phyloP scores from a whole-genome alignment of 495 filamentous ascomycete species.

The Trichoderma reesei region DNA sequence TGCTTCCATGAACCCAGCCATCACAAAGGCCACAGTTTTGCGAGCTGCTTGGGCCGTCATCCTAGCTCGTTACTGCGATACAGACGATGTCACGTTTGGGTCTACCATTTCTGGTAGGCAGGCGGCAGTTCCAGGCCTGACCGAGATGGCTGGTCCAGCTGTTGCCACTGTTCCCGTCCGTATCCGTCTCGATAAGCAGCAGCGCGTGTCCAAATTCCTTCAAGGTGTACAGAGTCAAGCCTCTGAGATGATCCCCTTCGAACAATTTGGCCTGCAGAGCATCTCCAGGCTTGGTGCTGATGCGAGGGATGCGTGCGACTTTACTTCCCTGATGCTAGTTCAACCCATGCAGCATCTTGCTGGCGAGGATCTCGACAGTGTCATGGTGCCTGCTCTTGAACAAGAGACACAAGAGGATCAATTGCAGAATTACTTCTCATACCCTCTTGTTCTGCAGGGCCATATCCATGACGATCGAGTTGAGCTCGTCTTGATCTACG shows the following conservation, averaged over 20 bases:
- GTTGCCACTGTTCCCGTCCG: constrained; percentile 51
- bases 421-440: constrained; percentile 13
- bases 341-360: neutral
- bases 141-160: constrained; percentile 41
- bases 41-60: constrained; percentile 38
- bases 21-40: constrained; percentile 34
- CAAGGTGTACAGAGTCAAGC: constrained; percentile 24
- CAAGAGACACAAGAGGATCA: neutral
- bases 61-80: constrained; percentile 27
- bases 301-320: constrained; percentile 9
- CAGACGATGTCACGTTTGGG: constrained; percentile 37
- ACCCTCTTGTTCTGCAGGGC: constrained; percentile 18
- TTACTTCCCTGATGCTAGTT: constrained; percentile 1
- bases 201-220: constrained; percentile 15
- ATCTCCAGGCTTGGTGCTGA: constrained; percentile 15
- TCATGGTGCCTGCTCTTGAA: constrained; percentile 15
- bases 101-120: constrained; percentile 39
- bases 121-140: constrained; percentile 35
- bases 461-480: constrained; percentile 6
- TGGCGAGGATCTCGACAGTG: neutral
- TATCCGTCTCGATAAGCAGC: constrained; percentile 14
- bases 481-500: constrained; percentile 14
- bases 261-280: constrained; percentile 38
- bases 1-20: constrained; percentile 17
- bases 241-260: constrained; percentile 29